Evolutionary conservation across 2,329 filamentous ascomycete genomes (phyloP).

Genomic region (Fusarium lateritium): DNA sequence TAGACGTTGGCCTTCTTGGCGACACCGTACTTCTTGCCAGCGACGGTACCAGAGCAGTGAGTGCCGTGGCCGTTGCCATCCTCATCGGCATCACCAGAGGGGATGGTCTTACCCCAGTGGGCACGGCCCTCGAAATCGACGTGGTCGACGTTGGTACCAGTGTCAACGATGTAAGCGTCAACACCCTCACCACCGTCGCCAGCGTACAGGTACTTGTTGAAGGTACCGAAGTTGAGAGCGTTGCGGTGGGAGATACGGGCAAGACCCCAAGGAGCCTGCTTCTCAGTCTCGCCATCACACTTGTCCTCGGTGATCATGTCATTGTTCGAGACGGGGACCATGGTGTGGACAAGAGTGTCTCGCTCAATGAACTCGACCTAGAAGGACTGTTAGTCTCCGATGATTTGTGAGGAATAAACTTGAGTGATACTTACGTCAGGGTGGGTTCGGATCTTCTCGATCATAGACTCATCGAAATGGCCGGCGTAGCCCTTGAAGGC

Average conservation of each 20-base stretch:
- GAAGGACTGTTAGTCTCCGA: slow-evolving; percentile 25
- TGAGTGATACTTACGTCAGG: slow-evolving; percentile 83
- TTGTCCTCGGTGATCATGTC: slow-evolving; percentile 56
- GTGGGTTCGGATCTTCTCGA: slow-evolving; percentile 93
- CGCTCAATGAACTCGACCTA: slow-evolving; percentile 98
- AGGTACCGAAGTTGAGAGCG: slow-evolving; percentile 87
- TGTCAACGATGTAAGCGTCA: slow-evolving; percentile 99
- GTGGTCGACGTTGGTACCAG: slow-evolving; percentile 92
- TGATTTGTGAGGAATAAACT: slow-evolving; percentile 18
- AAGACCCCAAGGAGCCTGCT: slow-evolving; percentile 97
- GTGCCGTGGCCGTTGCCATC: slow-evolving; percentile 99
- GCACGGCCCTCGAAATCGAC: slow-evolving; percentile 98
- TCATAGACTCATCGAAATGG: slow-evolving; percentile 93
- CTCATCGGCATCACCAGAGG: slow-evolving; percentile 83
- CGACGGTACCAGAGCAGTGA: slow-evolving; percentile 98
- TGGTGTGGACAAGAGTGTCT: slow-evolving; percentile 91
- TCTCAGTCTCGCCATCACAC: slow-evolving; percentile 78
- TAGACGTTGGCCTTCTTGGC: slow-evolving; percentile 98
- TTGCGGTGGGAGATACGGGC: slow-evolving; percentile 97
- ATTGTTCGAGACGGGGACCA: slow-evolving; percentile 66
- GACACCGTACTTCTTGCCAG: slow-evolving; percentile 98
- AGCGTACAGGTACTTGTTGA: slow-evolving; percentile 98
- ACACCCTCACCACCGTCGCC: slow-evolving; percentile 94
- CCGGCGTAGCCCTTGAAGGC: slow-evolving; percentile 92
- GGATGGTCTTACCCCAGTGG: slow-evolving; percentile 97